Base-by-base conservation (phyloP, 768 basidiomycete genomes). In the Boletus speciosus region DNA sequence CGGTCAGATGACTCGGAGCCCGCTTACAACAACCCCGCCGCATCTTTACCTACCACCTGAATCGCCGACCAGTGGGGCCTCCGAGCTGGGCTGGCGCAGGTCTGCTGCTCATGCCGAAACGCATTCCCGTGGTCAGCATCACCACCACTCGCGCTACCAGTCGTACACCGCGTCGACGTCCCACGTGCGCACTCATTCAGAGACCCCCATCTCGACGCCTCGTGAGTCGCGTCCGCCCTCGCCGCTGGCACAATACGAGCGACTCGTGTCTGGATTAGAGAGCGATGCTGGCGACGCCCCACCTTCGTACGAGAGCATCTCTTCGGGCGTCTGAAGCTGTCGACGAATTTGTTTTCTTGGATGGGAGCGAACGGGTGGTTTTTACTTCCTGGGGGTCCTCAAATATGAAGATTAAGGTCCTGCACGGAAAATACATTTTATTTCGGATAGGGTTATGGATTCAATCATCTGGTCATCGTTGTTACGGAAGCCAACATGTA, bases 211-310 rank as follows among this genome's bases (percentile, higher is more conserved):
- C 25, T 32, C 32, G 29, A 56, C 51, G 10, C 57, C 58, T 3
- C 53, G 52, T 25, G 23, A 48, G 4, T 61, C 63, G 19, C 56
- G 49, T 6, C 63, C 64, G 8, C 50, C 66, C 3, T 63, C 64
- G 3, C 66, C 62, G 34, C 53, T 66, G 15, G 73, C 71, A 27
- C 81, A 82, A 54, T 96, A 89, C 66, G 93, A 93, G 64, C 78
- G 90, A 36, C 80, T 98, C 19, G 79, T 97, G 45, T 83, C 89
- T 1, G 95, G 95, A n/a, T 84, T 88, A 67, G 90, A 90, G 67
- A 88, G 81, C 35, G 86, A 89, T 62, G 75, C 75, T 8, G 94
- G 95, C 4, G 94, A 97, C 65, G 82, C 82, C 5, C 95, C 95
- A 4, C 95, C 95, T 4, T 62, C 68, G n/a, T 70, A 70, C 41